These are phyloP conservation scores for Fraxinus xanthoxyloides DNA, from an alignment of 305 asterid genomes.

Conservation along the genomic window DNA sequence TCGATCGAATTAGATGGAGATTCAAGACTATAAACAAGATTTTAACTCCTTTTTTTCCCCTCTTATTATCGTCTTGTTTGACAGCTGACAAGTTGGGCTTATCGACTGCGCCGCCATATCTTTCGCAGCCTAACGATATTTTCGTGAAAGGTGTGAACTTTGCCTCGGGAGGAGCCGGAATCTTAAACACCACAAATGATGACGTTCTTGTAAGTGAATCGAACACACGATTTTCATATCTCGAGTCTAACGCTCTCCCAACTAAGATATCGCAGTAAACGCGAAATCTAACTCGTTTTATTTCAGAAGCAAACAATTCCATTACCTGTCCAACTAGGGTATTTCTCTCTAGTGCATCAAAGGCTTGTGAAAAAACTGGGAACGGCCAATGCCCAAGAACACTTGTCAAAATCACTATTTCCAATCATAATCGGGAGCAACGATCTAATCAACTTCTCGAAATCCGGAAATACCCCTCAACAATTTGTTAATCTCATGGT, in stretches of 20 bases:
- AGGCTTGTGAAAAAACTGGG: slow-evolving; percentile 41
- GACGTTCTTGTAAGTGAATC: slow-evolving; percentile 49
- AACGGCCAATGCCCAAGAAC: slow-evolving; percentile 30
- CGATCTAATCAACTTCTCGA: slow-evolving; percentile 49
- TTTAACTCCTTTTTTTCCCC: background rate
- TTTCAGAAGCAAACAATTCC: slow-evolving; percentile 35
- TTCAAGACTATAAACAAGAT: background rate
- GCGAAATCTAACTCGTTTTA: no score
- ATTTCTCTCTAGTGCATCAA: slow-evolving; percentile 37
- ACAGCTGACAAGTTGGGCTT: slow-evolving; percentile 76
- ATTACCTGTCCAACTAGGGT: slow-evolving; percentile 39
- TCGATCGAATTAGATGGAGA: background rate
- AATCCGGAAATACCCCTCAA: slow-evolving; percentile 37
- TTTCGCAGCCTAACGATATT: slow-evolving; percentile 40
- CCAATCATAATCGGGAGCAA: slow-evolving; percentile 68
- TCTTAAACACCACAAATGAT: slow-evolving; percentile 50
- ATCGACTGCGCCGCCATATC: slow-evolving; percentile 66
- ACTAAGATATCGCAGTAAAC: slow-evolving; percentile 42
- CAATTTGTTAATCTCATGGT: slow-evolving; percentile 53
- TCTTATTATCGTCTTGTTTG: background rate
- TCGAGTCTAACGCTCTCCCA: slow-evolving; percentile 96
- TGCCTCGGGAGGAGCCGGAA: slow-evolving; percentile 89
- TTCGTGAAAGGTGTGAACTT: slow-evolving; percentile 66
- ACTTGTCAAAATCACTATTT: slow-evolving; percentile 50
- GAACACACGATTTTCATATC: slow-evolving; percentile 88